Evolutionary conservation across 2,329 filamentous ascomycete species (phyloP).

Genomic region (Mollisiaceae sp.): DNA sequence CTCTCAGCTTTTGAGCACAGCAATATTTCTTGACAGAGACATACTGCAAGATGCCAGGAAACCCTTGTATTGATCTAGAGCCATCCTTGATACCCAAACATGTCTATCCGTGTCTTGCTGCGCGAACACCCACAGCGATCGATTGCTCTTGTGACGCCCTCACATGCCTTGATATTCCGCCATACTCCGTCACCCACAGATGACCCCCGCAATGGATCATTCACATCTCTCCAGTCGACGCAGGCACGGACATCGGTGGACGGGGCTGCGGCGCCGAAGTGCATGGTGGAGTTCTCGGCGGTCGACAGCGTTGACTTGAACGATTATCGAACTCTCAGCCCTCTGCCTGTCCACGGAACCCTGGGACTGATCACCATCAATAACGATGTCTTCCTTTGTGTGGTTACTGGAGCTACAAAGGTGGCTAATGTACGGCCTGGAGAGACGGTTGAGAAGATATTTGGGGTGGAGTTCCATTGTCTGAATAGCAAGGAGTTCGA

Average conservation of each 20-base stretch:
- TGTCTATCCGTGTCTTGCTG: slow-evolving; percentile 51
- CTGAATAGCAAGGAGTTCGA: slow-evolving; percentile 88
- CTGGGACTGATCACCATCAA: slow-evolving; percentile 85
- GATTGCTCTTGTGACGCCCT: slow-evolving; percentile 81
- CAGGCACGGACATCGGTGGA: slow-evolving; percentile 47
- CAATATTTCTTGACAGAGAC: slow-evolving; percentile 1
- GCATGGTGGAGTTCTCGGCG: slow-evolving; percentile 86
- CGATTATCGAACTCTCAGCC: slow-evolving; percentile 78
- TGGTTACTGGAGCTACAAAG: slow-evolving; percentile 79
- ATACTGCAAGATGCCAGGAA: slow-evolving; percentile 29
- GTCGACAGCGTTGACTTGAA: slow-evolving; percentile 68
- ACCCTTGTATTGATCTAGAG: slow-evolving; percentile 10
- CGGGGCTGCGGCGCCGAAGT: slow-evolving; percentile 47
- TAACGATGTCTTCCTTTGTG: slow-evolving; percentile 86
- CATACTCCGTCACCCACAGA: slow-evolving; percentile 72
- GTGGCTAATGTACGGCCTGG: slow-evolving; percentile 85
- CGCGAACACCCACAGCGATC: slow-evolving; percentile 86
- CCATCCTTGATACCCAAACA: slow-evolving; percentile 23
- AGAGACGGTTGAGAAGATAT: slow-evolving; percentile 88
- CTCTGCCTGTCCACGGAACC: slow-evolving; percentile 80
- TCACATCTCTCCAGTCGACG: slow-evolving; percentile 56
- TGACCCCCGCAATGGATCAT: slow-evolving; percentile 61
- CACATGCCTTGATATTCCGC: slow-evolving; percentile 83
- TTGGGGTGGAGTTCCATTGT: slow-evolving; percentile 90
- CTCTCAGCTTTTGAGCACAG: not conserved